Evolutionary conservation across 371 early-diverging fungal genomes (phyloP), one percentile per base, ranked within the genome.

Genomic region (Polyrhizophydium stewartii): DNA sequence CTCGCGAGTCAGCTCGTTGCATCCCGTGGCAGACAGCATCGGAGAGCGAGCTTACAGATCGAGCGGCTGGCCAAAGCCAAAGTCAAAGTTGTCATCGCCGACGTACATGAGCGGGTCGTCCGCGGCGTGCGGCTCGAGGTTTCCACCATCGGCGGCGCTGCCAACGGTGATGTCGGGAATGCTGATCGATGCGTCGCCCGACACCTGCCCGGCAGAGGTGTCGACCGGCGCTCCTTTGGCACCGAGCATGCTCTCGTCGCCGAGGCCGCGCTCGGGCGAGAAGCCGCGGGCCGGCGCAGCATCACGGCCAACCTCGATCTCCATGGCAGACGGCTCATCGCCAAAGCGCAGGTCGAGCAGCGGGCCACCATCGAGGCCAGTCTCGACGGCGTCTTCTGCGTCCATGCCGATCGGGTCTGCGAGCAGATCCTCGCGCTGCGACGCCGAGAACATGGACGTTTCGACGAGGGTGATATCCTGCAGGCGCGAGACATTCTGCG

Each of bases 231-330:
- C n/a, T n/a, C n/a, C n/a, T n/a, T n/a, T n/a, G n/a, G n/a, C n/a
- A n/a, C n/a, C n/a, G n/a, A n/a, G n/a, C 49, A 10, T 47, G 7
- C 10, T 25, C 16, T 47, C 49, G 16, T 3, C 49, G 13, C 7
- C 35, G 10, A 47, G 22, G 7, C 25, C 28, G 16, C 3, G 3
- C 28, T 47, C 49, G 13, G 60, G 65, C 19, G 60, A 56, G 41
- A 64, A 66, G 22, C 63, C 59, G 3, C 63, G 68, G 43, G 70
- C 66, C 6, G 65, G 62, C 9, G 62, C 74, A 25, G 77, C 77
- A 38, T 76, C 77, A 66, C 84, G 79, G 38, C 77, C 82, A 2
- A 80, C 76, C 60, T 82, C 82, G 56, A 85, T 72, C 45, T 81
- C 85, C 17, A 71, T 7, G 1, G 61, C 58, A 6, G 51, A 51